Evolutionary conservation across 140 eudicot species (phyloP).

Genomic region (Cichorium intybus): DNA sequence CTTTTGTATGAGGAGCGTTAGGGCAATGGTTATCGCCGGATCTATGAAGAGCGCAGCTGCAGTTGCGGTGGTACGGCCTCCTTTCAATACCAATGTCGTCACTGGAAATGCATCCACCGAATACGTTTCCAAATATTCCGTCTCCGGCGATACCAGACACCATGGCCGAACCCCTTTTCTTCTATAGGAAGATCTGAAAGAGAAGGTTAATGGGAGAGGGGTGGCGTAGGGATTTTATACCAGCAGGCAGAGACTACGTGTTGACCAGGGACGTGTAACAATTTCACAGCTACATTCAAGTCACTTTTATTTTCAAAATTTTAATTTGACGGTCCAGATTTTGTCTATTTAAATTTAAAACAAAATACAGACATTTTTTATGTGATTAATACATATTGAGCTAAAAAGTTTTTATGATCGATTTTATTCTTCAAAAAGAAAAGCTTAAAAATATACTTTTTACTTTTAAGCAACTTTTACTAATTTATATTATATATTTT

Average conservation of each 20-base stretch:
- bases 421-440: too few species aligned
- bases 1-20: constrained; percentile 5
- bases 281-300: too few species aligned
- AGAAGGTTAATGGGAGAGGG: neutral
- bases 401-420: too few species aligned
- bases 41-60: constrained; percentile 29
- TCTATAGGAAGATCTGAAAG: neutral
- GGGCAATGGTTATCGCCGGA: constrained; percentile 7
- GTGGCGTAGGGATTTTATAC: neutral
- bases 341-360: too few species aligned
- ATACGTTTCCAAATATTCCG: constrained; percentile 8
- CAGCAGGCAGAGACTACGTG: neutral
- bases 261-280: too few species aligned
- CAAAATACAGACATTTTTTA: too few species aligned
- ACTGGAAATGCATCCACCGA: constrained; percentile 24
- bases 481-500: too few species aligned
- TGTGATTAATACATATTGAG: too few species aligned
- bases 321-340: too few species aligned
- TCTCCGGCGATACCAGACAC: constrained; percentile 22
- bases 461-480: too few species aligned
- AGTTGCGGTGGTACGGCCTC: constrained; percentile 31
- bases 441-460: too few species aligned
- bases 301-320: too few species aligned
- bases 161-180: neutral
- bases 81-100: constrained; percentile 12